Evolutionary conservation across 2,329 filamentous ascomycete species (phyloP).

Genomic region (Lasiodiplodia hormozganensis): DNA sequence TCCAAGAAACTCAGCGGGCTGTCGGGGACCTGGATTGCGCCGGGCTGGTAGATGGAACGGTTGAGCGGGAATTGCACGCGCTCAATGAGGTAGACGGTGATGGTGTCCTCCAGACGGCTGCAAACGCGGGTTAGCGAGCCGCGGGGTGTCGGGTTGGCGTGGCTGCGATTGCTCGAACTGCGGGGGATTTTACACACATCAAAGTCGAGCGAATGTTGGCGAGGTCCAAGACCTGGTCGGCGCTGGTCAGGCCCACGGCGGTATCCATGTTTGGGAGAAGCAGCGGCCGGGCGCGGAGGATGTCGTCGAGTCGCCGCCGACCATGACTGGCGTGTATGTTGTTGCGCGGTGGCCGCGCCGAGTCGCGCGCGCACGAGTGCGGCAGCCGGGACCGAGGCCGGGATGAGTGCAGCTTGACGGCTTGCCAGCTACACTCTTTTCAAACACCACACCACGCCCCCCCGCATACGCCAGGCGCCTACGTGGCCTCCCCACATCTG

Average conservation of each 20-base stretch:
- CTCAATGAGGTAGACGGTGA: constrained; percentile 96
- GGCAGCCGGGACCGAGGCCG: constrained; percentile 21
- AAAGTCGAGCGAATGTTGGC: constrained; percentile 91
- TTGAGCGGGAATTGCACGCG: constrained; percentile 97
- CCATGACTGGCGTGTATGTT: constrained; percentile 25
- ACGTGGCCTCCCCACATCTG: constrained; percentile 4
- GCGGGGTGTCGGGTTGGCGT: constrained; percentile 23
- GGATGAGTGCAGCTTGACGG: constrained; percentile 27
- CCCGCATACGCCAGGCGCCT: neutral
- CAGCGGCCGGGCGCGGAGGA: neutral
- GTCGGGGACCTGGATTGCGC: constrained; percentile 79
- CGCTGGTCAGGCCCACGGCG: constrained; percentile 85
- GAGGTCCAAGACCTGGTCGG: constrained; percentile 84
- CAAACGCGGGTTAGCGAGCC: constrained; percentile 9
- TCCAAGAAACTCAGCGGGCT: constrained; percentile 81
- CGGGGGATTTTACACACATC: constrained; percentile 67
- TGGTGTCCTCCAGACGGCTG: constrained; percentile 96
- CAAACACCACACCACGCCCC: constrained; percentile 5
- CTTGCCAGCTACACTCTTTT: constrained; percentile 8
- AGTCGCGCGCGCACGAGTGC: constrained; percentile 24
- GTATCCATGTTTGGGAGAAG: constrained; percentile 73
- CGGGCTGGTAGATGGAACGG: constrained; percentile 81
- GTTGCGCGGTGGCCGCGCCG: constrained; percentile 20
- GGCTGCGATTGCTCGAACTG: neutral
- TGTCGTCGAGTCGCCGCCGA: constrained; percentile 5